Percentiles rank a stretch among this genome's conserved stretches.
Evolutionary conservation across 768 basidiomycete genomes (phyloP).

Genomic region (Leccinum aurantiacum): DNA sequence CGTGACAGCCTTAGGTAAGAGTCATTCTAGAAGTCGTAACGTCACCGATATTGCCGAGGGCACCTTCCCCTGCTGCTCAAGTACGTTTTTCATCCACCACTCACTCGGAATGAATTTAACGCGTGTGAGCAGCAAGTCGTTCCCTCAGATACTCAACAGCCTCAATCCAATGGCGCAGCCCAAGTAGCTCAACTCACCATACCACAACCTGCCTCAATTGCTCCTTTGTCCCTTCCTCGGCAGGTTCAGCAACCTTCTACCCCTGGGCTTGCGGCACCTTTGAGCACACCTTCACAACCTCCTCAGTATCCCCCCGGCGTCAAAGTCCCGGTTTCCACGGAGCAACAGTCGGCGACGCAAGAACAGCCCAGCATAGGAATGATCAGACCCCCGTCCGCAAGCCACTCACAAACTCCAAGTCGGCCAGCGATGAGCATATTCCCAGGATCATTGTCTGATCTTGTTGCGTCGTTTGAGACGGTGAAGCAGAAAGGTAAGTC

Average conservation of each 20-base stretch:
- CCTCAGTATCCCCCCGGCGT: constrained; percentile 72
- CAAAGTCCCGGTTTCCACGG: constrained; percentile 47
- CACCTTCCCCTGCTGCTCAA: constrained; percentile 42
- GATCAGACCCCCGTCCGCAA: constrained; percentile 54
- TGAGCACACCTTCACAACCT: constrained; percentile 27
- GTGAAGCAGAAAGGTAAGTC: constrained; percentile 94
- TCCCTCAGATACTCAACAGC: constrained; percentile 40
- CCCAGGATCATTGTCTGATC: constrained; percentile 86
- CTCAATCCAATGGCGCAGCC: constrained; percentile 36
- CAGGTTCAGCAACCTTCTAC: constrained; percentile 44
- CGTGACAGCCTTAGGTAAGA: constrained; percentile 24
- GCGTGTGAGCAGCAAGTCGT: constrained; percentile 37
- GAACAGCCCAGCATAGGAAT: constrained; percentile 40
- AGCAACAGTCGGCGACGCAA: constrained; percentile 36
- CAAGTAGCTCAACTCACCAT: constrained; percentile 25
- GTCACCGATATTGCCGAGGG: constrained; percentile 44
- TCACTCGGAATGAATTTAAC: constrained; percentile 19
- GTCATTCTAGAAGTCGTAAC: constrained; percentile 41
- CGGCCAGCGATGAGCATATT: constrained; percentile 51
- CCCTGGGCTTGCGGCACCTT: constrained; percentile 19
- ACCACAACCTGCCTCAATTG: constrained; percentile 36
- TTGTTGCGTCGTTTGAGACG: constrained; percentile 92
- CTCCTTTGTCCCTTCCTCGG: constrained; percentile 50
- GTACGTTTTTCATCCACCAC: constrained; percentile 35
- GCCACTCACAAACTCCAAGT: constrained; percentile 41